Evolutionary conservation across 192 early-diverging fungal species (phyloP), one percentile per base, ranked within the genome.

Genomic region (Coemansia sp.): DNA sequence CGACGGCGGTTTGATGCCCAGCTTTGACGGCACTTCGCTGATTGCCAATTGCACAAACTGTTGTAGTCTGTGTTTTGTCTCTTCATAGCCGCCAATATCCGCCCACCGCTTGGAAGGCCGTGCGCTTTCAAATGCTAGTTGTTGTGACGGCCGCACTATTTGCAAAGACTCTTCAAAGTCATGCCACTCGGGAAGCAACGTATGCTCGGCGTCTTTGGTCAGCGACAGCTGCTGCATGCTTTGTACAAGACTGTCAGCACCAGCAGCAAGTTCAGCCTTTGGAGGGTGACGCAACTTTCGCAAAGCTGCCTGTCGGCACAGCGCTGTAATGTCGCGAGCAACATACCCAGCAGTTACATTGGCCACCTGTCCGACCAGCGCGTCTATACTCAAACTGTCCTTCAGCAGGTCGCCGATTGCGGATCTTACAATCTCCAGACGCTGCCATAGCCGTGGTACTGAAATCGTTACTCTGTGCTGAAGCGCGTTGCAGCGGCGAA

Each of bases 1-100:
- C 10, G 87, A 80, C 0, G 93, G 89, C 6, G 93, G 88, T 16
- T 67, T 71, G 3, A 93, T 81, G 0, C 95, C 95, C 29, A 95
- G 77, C 35, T 62, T 51, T 4, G 66, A 59, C 75, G 17, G 85
- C 72, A 12, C 83, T 71, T 41, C 86, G 57, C 17, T 89, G 17
- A 27, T 92, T 82, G 72, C 69, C 69, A 87, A 82, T 19, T 71
- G 65, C 27, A 91, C 80, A 14, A 88, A 78, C 56, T 85, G 86
- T 35, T 83, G 73, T 2, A 95, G 68, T 21, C 71, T 66, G 16
- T 70, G 53, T 64, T 88, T 90, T n/a, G 89, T 73, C 14, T 47
- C 26, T 6, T 61, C 65, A 62, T 94, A 96, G 17, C 94, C 94
- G 31, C 92, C 91, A 62, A 93, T 85, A 27, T 84, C 83, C 5